Conservation (phyloP, 306 rosid species). For the Mimosa bimucronata region DNA sequence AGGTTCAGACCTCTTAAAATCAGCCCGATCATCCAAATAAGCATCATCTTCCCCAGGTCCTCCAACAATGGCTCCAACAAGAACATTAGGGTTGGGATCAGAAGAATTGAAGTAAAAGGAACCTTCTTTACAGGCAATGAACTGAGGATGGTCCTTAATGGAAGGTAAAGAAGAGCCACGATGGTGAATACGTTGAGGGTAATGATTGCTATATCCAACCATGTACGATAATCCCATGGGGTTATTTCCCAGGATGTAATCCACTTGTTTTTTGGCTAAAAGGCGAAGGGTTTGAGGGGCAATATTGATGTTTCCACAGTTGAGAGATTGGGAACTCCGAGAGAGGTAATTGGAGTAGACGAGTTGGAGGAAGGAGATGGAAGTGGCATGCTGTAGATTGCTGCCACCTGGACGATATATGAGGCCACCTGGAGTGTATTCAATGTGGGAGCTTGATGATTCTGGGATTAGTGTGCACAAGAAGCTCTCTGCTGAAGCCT, state of each 20-base stretch:
- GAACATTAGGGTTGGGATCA: slow-evolving; percentile 72
- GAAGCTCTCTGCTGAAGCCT: slow-evolving; percentile 84
- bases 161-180: slow-evolving; percentile 89
- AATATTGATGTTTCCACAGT: slow-evolving; percentile 70
- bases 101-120: slow-evolving; percentile 73
- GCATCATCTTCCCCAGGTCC: slow-evolving; percentile 83
- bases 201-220: slow-evolving; percentile 79
- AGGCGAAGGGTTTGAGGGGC: slow-evolving; percentile 65
- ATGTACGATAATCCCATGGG: slow-evolving; percentile 84
- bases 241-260: slow-evolving; percentile 81
- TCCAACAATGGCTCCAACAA: slow-evolving; percentile 86
- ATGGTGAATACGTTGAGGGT: slow-evolving; percentile 80
- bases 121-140: slow-evolving; percentile 81
- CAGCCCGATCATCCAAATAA: slow-evolving; percentile 73
- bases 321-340: slow-evolving; percentile 60
- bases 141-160: slow-evolving; percentile 72
- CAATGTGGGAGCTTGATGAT: slow-evolving; percentile 66
- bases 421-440: slow-evolving; percentile 87
- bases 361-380: slow-evolving; percentile 75
- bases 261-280: slow-evolving; percentile 79
- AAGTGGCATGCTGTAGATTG: slow-evolving; percentile 85
- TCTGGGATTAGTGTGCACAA: slow-evolving; percentile 80
- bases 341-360: slow-evolving; percentile 78
- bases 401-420: slow-evolving; percentile 92
- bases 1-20: slow-evolving; percentile 79